phyloP scores from a whole-genome alignment of 2,329 filamentous ascomycete species.

The Falciphora oryzae region DNA sequence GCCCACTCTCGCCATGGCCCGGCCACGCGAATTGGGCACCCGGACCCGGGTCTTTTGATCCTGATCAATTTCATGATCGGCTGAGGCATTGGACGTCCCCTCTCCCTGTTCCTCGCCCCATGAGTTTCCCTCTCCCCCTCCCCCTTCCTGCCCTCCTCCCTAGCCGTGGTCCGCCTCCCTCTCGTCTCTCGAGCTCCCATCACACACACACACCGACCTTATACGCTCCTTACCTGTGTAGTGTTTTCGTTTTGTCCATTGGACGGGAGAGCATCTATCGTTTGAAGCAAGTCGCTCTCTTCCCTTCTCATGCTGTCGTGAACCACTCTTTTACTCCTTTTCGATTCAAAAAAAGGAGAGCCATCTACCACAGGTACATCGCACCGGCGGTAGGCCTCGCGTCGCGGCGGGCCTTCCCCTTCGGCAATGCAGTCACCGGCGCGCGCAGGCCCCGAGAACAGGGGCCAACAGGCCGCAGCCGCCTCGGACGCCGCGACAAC shows the following conservation, averaged over 20 bases:
- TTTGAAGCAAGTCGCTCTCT: too few relatives aligned
- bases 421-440: neutral
- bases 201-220: too few relatives aligned
- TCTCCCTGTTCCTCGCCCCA: neutral
- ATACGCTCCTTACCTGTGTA: too few relatives aligned
- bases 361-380: neutral
- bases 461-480: neutral
- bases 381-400: neutral
- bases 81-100: neutral
- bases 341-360: neutral
- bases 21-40: neutral
- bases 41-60: neutral
- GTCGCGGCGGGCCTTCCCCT: neutral
- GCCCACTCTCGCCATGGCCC: neutral
- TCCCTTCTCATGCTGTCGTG: neutral
- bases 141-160: neutral
- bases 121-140: too few relatives aligned
- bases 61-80: neutral
- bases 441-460: neutral
- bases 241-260: too few relatives aligned
- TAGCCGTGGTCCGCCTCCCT: too few relatives aligned
- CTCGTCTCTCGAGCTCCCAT: too few relatives aligned
- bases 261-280: too few relatives aligned
- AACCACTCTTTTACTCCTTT: neutral
- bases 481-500: neutral